phyloP scores from a whole-genome alignment of 306 rosid species.

The Fagus crenata region DNA sequence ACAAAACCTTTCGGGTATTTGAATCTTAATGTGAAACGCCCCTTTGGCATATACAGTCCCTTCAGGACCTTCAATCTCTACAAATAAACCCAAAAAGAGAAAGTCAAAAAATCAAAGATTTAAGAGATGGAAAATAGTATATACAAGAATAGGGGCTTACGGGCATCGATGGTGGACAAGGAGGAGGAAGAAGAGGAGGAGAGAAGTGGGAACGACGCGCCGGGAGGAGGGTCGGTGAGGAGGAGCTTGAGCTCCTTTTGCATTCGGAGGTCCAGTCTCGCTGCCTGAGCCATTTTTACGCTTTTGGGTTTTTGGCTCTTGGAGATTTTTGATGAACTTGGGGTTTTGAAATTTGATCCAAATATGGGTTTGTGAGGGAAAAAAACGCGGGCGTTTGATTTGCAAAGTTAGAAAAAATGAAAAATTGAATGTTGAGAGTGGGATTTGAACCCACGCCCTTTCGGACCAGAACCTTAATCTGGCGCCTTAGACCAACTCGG shows the following conservation, averaged over 20 bases:
- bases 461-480: conserved; percentile 23
- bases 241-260: conserved; percentile 51
- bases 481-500: conserved; percentile 21
- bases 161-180: conserved; percentile 36
- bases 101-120: not conserved
- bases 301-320: not conserved
- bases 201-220: conserved; percentile 36
- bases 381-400: too few relatives aligned
- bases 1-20: conserved; percentile 36
- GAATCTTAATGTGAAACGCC: conserved; percentile 35
- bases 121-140: not conserved
- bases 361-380: too few relatives aligned
- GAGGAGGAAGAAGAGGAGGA: conserved; percentile 20
- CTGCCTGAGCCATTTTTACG: conserved; percentile 42
- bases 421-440: conserved; percentile 24
- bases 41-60: conserved; percentile 39
- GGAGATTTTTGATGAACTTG: not conserved
- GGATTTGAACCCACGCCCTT: conserved; percentile 52
- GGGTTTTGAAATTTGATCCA: not conserved
- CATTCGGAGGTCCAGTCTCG: conserved; percentile 44
- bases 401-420: too few relatives aligned
- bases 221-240: conserved; percentile 47
- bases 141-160: conserved; percentile 10
- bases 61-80: conserved; percentile 42
- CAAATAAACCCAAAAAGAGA: not conserved